Base-by-base conservation (phyloP, 2,329 filamentous ascomycete species). In the Cladophialophora immunda region DNA sequence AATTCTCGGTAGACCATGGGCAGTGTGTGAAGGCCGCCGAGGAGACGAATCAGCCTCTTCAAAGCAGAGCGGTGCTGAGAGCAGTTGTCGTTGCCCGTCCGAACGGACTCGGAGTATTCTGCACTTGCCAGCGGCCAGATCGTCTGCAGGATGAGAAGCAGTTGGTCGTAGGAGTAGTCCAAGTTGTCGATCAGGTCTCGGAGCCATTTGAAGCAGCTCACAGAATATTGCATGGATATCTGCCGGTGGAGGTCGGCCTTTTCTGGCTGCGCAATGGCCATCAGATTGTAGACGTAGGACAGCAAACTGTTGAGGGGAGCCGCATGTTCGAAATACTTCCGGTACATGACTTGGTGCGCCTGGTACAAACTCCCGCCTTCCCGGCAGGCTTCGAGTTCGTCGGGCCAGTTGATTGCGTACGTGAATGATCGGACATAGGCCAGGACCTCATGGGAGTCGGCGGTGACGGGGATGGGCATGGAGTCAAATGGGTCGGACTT, bases 211-310 rank as follows among this genome's bases (percentile, higher is more conserved):
- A 61, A 61, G 32, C 58, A 34, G 41, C 13, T 25, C 45, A 61
- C 22, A n/a, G 58, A 52, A 53, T 52, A 53, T 32, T 53, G 29
- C 58, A 61, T 53, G 11, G 58, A 61, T 36, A 3, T 54, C 19
- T 54, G 58, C 25, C 58, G 58, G 30, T 61, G 32, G 30, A 3
- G n/a, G 11, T 29, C 22, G 8, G 58, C 58, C 34, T 19, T 52
- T 7, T 61, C 58, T 1, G 58, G 58, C 45, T 61, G 58, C 22
- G 45, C 41, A 15, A 61, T 36, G 11, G 58, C 58, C 58, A 61
- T 61, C 3, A 61, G 58, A 19, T 61, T 61, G 58, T 61, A 61
- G 5, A 38, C 58, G 34, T 61, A 61, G 27, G 58, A 53, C 29
- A 61, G 47, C 29, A 61, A 22, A 8, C 58, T 22, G 47, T 30